Conservation (phyloP, 495 filamentous ascomycete species). For the Penicillium cosmopolitanum region DNA sequence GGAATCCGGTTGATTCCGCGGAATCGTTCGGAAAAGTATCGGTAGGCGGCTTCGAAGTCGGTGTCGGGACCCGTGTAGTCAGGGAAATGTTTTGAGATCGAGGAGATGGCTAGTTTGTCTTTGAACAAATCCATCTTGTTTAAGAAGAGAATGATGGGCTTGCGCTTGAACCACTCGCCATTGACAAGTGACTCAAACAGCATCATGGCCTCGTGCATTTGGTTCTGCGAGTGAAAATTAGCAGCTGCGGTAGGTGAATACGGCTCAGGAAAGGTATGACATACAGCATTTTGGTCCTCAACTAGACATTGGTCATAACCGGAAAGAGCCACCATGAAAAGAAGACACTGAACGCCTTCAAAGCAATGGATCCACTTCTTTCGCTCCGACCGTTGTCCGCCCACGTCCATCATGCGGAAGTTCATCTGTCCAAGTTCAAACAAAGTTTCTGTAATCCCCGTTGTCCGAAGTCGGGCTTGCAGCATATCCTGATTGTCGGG, state of each 20-base stretch:
- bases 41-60: constrained; percentile 65
- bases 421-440: constrained; percentile 95
- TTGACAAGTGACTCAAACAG: constrained; percentile 97
- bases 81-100: constrained; percentile 89
- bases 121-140: constrained; percentile 99
- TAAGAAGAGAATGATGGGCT: constrained; percentile 94
- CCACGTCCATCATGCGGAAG: constrained; percentile 99
- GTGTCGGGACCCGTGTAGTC: constrained; percentile 72
- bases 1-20: constrained; percentile 81
- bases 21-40: constrained; percentile 92
- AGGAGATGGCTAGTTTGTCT: constrained; percentile 77
- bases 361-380: constrained; percentile 99
- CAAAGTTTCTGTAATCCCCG: constrained; percentile 94
- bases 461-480: constrained; percentile 88
- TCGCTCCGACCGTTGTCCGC: constrained; percentile 93
- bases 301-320: constrained; percentile 97
- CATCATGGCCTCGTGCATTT: constrained; percentile 99
- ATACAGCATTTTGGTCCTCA: constrained; percentile 95
- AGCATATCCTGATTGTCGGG: constrained; percentile 98
- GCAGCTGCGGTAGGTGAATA: neutral
- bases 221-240: constrained; percentile 64
- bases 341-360: constrained; percentile 89
- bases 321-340: constrained; percentile 95
- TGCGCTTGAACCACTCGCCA: constrained; percentile 95
- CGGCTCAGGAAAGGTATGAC: constrained; percentile 33